These are phyloP conservation scores for Berkeleyomyces rouxiae DNA, from an alignment of 2,329 filamentous ascomycete species.

Conservation along the genomic window DNA sequence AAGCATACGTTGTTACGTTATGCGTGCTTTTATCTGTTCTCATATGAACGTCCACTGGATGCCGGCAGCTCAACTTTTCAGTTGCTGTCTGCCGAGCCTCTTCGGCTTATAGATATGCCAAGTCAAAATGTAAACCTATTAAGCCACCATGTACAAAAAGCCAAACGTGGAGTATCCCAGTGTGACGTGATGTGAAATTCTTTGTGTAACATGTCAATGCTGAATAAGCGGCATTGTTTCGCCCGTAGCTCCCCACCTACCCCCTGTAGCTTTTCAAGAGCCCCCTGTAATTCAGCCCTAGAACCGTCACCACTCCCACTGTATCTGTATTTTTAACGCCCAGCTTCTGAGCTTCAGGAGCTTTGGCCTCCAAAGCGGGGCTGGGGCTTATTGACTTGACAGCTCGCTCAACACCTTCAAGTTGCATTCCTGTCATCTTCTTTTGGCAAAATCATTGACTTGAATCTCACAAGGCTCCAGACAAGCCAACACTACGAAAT, in stretches of 20 bases:
- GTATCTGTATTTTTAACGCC: background rate
- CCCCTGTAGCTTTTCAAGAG: background rate
- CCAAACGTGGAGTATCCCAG: too few species aligned
- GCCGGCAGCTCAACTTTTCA: background rate
- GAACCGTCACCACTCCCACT: background rate
- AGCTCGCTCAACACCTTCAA: background rate
- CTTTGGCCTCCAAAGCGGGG: background rate
- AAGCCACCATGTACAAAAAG: background rate
- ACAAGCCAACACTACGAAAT: too few species aligned
- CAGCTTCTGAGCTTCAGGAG: background rate
- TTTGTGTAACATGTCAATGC: background rate
- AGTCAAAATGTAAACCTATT: background rate
- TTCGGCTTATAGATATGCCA: background rate
- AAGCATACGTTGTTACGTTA: background rate
- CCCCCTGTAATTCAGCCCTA: background rate
- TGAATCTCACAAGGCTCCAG: background rate
- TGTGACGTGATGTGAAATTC: background rate
- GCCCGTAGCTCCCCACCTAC: background rate
- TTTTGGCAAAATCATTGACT: too few species aligned
- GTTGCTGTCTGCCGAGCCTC: background rate
- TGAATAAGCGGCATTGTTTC: background rate
- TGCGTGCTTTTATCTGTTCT: background rate
- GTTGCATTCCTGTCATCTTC: background rate
- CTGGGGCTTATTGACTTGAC: background rate
- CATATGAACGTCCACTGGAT: background rate